Conservation (phyloP, 2,329 filamentous ascomycete species). For the Xylaria sp. region DNA sequence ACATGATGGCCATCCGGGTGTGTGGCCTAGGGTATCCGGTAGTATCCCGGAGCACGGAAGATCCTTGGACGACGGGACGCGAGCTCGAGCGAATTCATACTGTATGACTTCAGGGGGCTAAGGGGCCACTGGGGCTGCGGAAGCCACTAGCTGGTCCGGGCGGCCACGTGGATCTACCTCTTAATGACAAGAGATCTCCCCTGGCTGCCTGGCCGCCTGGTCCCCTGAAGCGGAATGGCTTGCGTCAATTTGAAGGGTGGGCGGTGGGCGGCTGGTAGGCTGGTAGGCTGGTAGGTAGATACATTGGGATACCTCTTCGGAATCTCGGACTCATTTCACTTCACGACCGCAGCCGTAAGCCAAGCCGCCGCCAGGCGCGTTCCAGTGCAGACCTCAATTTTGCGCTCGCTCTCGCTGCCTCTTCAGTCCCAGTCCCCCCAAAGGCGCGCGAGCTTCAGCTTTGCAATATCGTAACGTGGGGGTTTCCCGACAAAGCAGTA, state of each 20-base stretch:
- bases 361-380: slow-evolving; percentile 13
- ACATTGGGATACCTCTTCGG: neutral
- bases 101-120: slow-evolving; percentile 25
- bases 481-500: slow-evolving; percentile 5
- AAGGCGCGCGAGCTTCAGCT: neutral
- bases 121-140: slow-evolving; percentile 23
- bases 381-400: slow-evolving; percentile 1
- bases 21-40: slow-evolving; percentile 6
- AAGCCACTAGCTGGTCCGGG: slow-evolving; percentile 33
- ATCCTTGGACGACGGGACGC: slow-evolving; percentile 10
- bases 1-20: neutral
- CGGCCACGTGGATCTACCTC: slow-evolving; percentile 37
- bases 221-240: slow-evolving; percentile 31
- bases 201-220: too few relatives aligned
- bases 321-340: slow-evolving; percentile 20
- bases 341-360: slow-evolving; percentile 25
- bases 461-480: slow-evolving; percentile 16
- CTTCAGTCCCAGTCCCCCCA: slow-evolving; percentile 1
- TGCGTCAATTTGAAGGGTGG: slow-evolving; percentile 27
- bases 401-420: neutral
- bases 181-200: slow-evolving; percentile 34
- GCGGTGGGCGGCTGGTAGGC: too few relatives aligned
- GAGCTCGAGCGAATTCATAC: slow-evolving; percentile 14
- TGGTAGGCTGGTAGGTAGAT: too few relatives aligned
- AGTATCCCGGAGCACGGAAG: slow-evolving; percentile 20